Base-by-base conservation (phyloP, 345 rosid genomes). In the Alliaria petiolata region DNA sequence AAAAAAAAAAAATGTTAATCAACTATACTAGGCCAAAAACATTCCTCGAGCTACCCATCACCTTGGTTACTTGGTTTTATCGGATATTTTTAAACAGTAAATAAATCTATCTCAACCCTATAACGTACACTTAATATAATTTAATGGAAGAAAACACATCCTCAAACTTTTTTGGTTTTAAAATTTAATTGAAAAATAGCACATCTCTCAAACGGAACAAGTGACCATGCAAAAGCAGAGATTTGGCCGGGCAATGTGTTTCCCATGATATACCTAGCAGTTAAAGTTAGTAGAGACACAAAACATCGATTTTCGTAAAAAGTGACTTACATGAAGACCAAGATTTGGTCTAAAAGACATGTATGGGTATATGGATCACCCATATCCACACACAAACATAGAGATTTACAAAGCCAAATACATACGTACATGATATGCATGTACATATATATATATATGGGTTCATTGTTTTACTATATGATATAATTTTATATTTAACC, bases 231-330 rank as follows among this genome's bases (percentile, higher is more conserved):
- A 61, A 70, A 58, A 60, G 60, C 67, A 70, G 7, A 47, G 22
- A 60, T 47, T 59, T 50, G 67, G 60, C 50, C 10, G 62, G 61
- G 50, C 26, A 71, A 31, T 44, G 53, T 52, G 62, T 50, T 51
- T 35, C 67, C 58, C 69, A 71, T 71, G 61, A 61, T 62, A 70
- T 51, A 31, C 62, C 62, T 53, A 67, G 50, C 22, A 67, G 51
- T 9, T 61, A 71, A 71, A 71, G 68, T 31, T 30, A 31, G 12
- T 42, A 62, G 75, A 71, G 76, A 71, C 76, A 71, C 25, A 60
- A 69, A 60, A 62, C 76, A 71, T 71, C 45, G 76, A n/a, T 51
- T 61, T 45, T 62, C 69, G 76, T 40, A n/a, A 62, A 69, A 71
- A 62, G 62, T 3, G 36, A 25, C 49, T 69, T 57, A 22, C 16